These are phyloP conservation scores for Candida succiphila DNA, from an alignment of 805 yeast species.

Conservation along the genomic window DNA sequence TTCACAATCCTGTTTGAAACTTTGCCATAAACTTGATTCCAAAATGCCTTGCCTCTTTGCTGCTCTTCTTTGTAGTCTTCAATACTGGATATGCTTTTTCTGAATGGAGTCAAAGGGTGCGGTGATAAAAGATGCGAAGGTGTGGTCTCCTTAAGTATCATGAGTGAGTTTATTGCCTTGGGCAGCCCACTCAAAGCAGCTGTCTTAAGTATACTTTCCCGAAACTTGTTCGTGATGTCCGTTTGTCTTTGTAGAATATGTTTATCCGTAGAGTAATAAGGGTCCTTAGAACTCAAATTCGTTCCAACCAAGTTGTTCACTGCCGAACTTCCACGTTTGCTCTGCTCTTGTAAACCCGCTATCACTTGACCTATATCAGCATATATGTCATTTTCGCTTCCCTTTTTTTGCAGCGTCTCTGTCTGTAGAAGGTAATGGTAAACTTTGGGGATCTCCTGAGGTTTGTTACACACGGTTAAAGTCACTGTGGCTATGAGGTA, in stretches of 20 bases:
- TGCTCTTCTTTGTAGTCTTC: slow-evolving; percentile 10
- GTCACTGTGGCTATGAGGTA: slow-evolving; percentile 73
- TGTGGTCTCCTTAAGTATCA: slow-evolving; percentile 51
- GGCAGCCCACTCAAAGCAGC: slow-evolving; percentile 81
- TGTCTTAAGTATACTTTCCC: slow-evolving; percentile 73
- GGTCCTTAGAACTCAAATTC: slow-evolving; percentile 1
- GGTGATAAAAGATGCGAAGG: slow-evolving; percentile 28
- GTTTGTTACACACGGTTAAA: slow-evolving; percentile 70
- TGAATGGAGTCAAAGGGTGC: slow-evolving; percentile 3
- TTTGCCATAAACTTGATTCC: slow-evolving; percentile 70
- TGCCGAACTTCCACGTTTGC: slow-evolving; percentile 7
- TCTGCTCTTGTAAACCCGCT: slow-evolving; percentile 14
- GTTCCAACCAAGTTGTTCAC: no score
- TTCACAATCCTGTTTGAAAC: slow-evolving; percentile 55
- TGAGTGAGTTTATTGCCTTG: slow-evolving; percentile 71
- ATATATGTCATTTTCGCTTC: slow-evolving; percentile 5
- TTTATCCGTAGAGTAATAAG: slow-evolving; percentile 28
- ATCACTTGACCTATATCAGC: slow-evolving; percentile 10
- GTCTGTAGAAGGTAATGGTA: slow-evolving; percentile 55
- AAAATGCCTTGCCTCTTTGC: slow-evolving; percentile 50
- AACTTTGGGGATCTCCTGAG: slow-evolving; percentile 68
- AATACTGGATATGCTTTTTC: slow-evolving; percentile 1
- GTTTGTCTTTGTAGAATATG: slow-evolving; percentile 10
- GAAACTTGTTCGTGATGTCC: slow-evolving; percentile 36
- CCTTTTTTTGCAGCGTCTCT: slow-evolving; percentile 6